Base-by-base conservation (phyloP, 306 rosid genomes). In the Cucumis hystrix region DNA sequence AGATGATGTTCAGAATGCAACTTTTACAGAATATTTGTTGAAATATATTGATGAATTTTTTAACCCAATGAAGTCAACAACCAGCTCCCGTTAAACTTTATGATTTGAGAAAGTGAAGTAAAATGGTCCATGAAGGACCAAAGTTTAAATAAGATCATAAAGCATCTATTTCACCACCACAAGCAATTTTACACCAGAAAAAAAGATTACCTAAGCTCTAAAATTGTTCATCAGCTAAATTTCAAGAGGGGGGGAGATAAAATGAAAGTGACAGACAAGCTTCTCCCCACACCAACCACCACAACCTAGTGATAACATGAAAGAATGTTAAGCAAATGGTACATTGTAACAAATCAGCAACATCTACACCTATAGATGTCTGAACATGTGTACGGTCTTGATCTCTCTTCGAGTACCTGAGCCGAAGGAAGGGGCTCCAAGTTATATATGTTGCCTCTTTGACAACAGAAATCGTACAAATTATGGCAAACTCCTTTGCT, bases 401-500 rank as follows among this genome's bases (percentile, higher is more conserved):
- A 77, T 59, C 82, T 86, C 74, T 88, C 91, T 68, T 96, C 91
- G 8, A 91, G 80, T 76, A 87, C 89, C 73, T 77, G 81, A 43
- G 84, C 20, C 8, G 92, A 74, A 23, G 99, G 99, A 67, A 96
- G 30, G 25, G 83, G 55, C 81, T 96, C 99, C 83, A 89, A 25
- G 68, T 77, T 79, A 82, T 83, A 66, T 33, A 45, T 25, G 68
- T 83, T 73, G 69, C 82, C 77, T 79, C 40, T 79, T 28, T 74
- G 80, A 59, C 90, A 92, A 85, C 99, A 96, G 86, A 96, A 96
- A 76, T 78, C 80, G 78, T 85, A 89, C 76, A 96, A 20, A 79
- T 96, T 96, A 86, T 74, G 84, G 82, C 92, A 81, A 35, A 83
- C 30, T 85, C 98, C 99, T 80, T 87, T 80, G 79, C 99, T 96